Conservation (phyloP, 768 basidiomycete species). For the Postia placenta region DNA sequence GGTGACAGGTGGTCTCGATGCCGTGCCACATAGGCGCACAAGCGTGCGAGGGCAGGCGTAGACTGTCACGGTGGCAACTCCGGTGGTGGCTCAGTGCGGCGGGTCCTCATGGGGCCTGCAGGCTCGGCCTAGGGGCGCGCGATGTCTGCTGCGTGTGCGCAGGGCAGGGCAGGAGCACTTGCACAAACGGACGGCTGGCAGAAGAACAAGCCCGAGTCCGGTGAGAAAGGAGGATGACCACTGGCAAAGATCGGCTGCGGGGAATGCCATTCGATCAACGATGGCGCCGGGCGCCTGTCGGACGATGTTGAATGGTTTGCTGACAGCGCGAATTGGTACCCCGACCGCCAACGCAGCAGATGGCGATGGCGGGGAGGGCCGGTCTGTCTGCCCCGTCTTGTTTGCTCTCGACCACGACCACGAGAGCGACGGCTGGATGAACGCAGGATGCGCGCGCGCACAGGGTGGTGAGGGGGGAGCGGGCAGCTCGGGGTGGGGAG, state of each 20-base stretch:
- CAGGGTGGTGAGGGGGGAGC: not conserved
- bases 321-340: not conserved
- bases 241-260: not conserved
- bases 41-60: too few relatives aligned
- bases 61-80: too few relatives aligned
- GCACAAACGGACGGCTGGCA: not conserved
- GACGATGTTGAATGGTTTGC: not conserved
- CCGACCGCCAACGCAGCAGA: not conserved
- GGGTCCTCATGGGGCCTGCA: not conserved
- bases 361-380: not conserved
- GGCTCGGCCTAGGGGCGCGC: not conserved
- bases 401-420: not conserved
- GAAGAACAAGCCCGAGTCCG: not conserved
- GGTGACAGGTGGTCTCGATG: not conserved
- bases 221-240: not conserved
- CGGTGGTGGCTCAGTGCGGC: not conserved
- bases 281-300: too few relatives aligned
- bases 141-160: not conserved
- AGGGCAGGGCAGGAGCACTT: not conserved
- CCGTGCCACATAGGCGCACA: too few relatives aligned
- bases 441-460: not conserved
- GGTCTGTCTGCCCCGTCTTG: not conserved
- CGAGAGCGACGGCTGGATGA: not conserved
- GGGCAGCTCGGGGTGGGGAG: not conserved
- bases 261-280: too few relatives aligned